Evolutionary conservation across 345 rosid genomes (phyloP).

Genomic region (Laguncularia racemosa): DNA sequence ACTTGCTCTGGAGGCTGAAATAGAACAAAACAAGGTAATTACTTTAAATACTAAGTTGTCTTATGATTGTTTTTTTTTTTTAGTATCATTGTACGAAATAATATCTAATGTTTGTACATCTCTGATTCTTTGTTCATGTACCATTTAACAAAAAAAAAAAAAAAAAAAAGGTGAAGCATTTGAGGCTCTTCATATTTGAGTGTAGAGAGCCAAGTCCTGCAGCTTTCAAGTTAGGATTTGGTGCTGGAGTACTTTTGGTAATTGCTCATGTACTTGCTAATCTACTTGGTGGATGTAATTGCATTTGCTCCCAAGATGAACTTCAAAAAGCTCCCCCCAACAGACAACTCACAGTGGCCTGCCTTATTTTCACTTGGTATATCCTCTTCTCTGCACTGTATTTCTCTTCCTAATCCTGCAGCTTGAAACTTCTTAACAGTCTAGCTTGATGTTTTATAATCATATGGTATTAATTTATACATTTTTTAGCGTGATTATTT

Average conservation of each 20-base stretch:
- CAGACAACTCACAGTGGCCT: constrained; percentile 59
- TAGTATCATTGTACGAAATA: no score
- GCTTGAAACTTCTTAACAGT: no score
- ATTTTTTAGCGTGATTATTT: no score
- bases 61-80: no score
- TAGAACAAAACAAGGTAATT: constrained; percentile 65
- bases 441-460: no score
- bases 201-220: constrained; percentile 81
- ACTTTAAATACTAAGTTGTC: no score
- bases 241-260: constrained; percentile 57
- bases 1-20: constrained; percentile 89
- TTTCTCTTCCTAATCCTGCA: background rate
- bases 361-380: constrained; percentile 81
- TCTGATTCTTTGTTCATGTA: no score
- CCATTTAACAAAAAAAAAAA: background rate
- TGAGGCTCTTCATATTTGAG: constrained; percentile 81
- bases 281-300: constrained; percentile 72
- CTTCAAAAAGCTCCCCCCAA: constrained; percentile 57
- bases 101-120: no score
- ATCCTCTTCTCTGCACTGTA: constrained; percentile 1
- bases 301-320: constrained; percentile 83
- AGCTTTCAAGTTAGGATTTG: constrained; percentile 74
- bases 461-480: no score
- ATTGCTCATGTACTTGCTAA: constrained; percentile 66
- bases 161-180: constrained; percentile 54